Percentiles rank a stretch among this genome's conserved stretches.
Evolutionary conservation across 306 rosid genomes (phyloP).

Genomic region (Prunus mira): DNA sequence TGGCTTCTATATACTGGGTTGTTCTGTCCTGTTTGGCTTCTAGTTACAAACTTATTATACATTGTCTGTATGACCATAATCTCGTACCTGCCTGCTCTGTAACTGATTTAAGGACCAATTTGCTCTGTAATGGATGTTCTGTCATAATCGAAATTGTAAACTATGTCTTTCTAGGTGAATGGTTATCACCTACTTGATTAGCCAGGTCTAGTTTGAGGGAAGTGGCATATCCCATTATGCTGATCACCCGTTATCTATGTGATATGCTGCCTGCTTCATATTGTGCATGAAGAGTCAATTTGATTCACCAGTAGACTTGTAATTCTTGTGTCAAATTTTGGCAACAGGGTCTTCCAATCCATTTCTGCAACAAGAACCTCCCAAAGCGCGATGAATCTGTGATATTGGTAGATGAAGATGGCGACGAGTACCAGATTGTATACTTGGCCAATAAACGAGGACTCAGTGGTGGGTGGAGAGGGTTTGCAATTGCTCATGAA

Average conservation of each 20-base stretch:
- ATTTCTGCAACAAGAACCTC: conserved; percentile 45
- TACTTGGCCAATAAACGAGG: conserved; percentile 41
- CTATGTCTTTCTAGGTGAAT: neutral
- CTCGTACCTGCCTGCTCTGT: neutral
- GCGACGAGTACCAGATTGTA: conserved; percentile 29
- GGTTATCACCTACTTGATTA: too few relatives aligned
- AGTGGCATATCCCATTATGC: neutral
- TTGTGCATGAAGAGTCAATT: neutral
- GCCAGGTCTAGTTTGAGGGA: too few relatives aligned
- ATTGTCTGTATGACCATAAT: neutral
- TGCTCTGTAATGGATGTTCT: neutral
- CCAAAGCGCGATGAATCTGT: conserved; percentile 30
- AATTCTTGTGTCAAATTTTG: neutral
- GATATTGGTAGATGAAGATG: conserved; percentile 45
- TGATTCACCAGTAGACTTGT: neutral
- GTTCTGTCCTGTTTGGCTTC: too few relatives aligned
- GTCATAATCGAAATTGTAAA: neutral
- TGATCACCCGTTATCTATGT: too few relatives aligned
- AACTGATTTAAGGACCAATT: neutral
- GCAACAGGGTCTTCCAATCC: conserved; percentile 40
- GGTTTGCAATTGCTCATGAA: conserved; percentile 71
- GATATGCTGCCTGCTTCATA: neutral
- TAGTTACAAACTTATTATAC: neutral
- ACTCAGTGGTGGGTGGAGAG: conserved; percentile 66
- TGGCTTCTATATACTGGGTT: neutral